These are phyloP conservation scores for Cucurbitaria berberidis DNA, from an alignment of 2,329 filamentous ascomycete genomes.

Conservation along the genomic window DNA sequence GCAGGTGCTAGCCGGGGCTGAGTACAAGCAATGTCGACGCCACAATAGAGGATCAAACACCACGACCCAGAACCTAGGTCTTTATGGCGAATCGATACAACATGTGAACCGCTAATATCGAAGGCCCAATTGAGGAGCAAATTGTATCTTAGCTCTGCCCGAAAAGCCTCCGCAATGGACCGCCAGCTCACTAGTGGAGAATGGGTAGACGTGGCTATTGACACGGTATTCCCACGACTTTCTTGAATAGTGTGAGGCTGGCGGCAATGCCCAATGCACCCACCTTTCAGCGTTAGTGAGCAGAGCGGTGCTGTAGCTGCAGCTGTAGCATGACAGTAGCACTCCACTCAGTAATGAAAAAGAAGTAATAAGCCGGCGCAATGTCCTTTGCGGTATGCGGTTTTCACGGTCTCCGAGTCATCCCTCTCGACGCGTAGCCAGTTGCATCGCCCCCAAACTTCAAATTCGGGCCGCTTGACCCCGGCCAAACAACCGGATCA, in stretches of 20 bases:
- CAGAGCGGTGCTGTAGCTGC: not conserved
- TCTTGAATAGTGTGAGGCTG: too few species aligned
- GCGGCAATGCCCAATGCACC: too few species aligned
- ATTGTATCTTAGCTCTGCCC: not conserved
- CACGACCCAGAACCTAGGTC: constrained; percentile 4
- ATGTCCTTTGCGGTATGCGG: not conserved
- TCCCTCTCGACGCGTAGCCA: not conserved
- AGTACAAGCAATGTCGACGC: not conserved
- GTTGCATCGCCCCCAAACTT: not conserved
- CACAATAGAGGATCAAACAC: not conserved
- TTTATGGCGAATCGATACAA: constrained; percentile 1
- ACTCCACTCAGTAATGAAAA: not conserved
- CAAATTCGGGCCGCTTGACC: not conserved
- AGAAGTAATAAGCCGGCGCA: not conserved
- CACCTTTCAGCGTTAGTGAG: not conserved
- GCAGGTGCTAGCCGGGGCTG: constrained; percentile 1
- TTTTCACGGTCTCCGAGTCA: not conserved
- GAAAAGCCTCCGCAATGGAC: constrained; percentile 1
- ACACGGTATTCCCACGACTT: too few species aligned
- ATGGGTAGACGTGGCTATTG: not conserved
- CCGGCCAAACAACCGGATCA: not conserved
- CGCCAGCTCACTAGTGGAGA: not conserved
- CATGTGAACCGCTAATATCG: constrained; percentile 7
- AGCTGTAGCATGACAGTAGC: not conserved
- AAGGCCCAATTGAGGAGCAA: not conserved